A percentile compares a stretch with the other conserved stretches of the same genome.
These are phyloP conservation scores for Acephala macrosclerotiorum DNA, from an alignment of 2,329 filamentous ascomycete genomes.

Conservation along the genomic window DNA sequence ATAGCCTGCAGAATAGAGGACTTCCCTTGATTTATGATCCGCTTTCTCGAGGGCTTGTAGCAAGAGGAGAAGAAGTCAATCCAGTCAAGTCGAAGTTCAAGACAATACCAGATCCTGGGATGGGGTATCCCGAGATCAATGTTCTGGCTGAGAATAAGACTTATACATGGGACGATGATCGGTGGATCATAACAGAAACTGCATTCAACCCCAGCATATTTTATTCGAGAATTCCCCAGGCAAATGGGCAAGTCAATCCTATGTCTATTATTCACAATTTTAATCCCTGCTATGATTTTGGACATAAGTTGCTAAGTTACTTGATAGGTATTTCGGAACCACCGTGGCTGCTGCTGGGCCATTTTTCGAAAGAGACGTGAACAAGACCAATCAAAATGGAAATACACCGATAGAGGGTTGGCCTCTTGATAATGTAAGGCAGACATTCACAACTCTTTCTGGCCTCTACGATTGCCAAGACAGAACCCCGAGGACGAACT, in stretches of 20 bases:
- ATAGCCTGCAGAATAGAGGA: not conserved
- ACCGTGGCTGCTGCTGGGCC: conserved; percentile 24
- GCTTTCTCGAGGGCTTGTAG: not conserved
- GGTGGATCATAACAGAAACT: conserved; percentile 13
- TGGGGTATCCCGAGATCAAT: conserved; percentile 11
- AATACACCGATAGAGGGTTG: conserved; percentile 58
- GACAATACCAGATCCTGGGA: conserved; percentile 19
- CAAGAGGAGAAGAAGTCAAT: conserved; percentile 20
- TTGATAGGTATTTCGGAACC: not conserved
- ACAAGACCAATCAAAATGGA: conserved; percentile 28
- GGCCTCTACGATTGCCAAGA: conserved; percentile 71
- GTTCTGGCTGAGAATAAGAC: conserved; percentile 17
- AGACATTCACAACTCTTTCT: conserved; percentile 71
- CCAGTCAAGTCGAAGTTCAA: conserved; percentile 22
- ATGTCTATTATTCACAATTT: not conserved
- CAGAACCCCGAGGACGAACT: conserved; percentile 59
- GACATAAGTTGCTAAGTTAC: not conserved
- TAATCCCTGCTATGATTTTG: not conserved
- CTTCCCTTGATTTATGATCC: not conserved
- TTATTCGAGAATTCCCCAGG: conserved; percentile 21
- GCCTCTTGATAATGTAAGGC: conserved; percentile 69
- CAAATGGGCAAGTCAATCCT: conserved; percentile 30
- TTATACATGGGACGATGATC: conserved; percentile 11
- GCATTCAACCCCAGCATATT: conserved; percentile 25
- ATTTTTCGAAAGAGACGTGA: conserved; percentile 32